phyloP scores from a whole-genome alignment of 768 basidiomycete species.

The Vararia minispora region DNA sequence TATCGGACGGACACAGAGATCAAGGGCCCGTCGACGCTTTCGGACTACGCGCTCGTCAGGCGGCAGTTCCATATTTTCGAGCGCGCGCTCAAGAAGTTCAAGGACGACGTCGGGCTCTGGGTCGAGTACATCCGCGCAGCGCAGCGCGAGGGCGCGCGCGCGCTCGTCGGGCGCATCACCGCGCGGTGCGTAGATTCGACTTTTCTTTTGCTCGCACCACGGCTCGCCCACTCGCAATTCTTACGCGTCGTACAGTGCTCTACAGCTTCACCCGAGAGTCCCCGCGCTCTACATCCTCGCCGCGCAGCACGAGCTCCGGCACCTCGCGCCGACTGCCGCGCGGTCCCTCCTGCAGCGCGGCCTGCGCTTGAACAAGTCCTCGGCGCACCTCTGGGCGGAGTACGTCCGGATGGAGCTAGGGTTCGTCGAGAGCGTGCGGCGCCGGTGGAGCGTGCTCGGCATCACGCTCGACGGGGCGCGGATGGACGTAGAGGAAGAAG shows the following conservation, averaged over 20 bases:
- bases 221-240: not conserved
- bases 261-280: constrained; percentile 77
- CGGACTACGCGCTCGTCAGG: constrained; percentile 76
- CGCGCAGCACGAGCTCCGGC: constrained; percentile 71
- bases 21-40: constrained; percentile 45
- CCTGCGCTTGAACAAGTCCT: constrained; percentile 64
- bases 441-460: constrained; percentile 75
- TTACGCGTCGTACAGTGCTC: constrained; percentile 38
- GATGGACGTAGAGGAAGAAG: constrained; percentile 25
- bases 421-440: constrained; percentile 68
- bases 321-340: constrained; percentile 65
- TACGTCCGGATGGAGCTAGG: constrained; percentile 86
- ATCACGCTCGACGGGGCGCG: constrained; percentile 28
- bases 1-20: constrained; percentile 19
- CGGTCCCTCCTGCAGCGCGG: constrained; percentile 80
- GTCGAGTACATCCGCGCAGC: constrained; percentile 81
- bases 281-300: constrained; percentile 75
- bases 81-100: constrained; percentile 81
- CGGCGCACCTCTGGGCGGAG: constrained; percentile 74
- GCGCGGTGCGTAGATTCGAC: constrained; percentile 55
- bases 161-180: constrained; percentile 71
- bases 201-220: not conserved
- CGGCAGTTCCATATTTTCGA: constrained; percentile 87
- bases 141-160: constrained; percentile 65
- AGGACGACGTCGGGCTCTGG: constrained; percentile 80